These are phyloP conservation scores for Trametes maxima DNA, from an alignment of 768 basidiomycete species.

Conservation along the genomic window DNA sequence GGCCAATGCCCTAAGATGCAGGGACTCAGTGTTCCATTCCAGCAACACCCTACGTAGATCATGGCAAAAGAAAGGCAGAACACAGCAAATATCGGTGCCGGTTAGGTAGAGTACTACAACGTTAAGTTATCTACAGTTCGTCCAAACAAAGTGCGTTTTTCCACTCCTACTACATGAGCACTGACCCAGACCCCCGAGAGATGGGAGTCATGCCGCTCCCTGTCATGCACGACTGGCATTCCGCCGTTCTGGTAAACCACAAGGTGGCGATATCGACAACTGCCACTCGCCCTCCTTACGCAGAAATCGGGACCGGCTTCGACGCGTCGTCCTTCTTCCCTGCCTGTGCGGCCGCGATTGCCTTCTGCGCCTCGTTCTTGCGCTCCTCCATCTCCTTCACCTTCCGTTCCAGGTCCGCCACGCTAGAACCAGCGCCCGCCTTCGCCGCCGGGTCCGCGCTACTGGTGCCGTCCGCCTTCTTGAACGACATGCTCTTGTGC, in stretches of 20 bases:
- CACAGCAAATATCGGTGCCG: background rate
- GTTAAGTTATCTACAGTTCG: conserved; percentile 12
- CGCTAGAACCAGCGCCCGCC: conserved; percentile 27
- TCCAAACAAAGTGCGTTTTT: conserved; percentile 4
- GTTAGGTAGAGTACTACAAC: conserved; percentile 15
- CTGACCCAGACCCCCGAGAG: background rate
- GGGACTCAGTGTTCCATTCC: no score
- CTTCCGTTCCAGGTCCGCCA: conserved; percentile 44
- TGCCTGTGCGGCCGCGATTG: conserved; percentile 64
- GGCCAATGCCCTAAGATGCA: no score
- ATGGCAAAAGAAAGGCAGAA: no score
- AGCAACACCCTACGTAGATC: no score
- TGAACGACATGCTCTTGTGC: conserved; percentile 74
- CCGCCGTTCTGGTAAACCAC: background rate
- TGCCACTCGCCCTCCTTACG: conserved; percentile 12
- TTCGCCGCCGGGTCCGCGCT: conserved; percentile 27
- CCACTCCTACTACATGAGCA: background rate
- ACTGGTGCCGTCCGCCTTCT: conserved; percentile 35
- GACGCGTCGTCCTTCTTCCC: conserved; percentile 61
- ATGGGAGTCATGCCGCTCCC: background rate
- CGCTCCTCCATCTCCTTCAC: conserved; percentile 71
- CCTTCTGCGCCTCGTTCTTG: conserved; percentile 63
- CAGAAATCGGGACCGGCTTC: conserved; percentile 46
- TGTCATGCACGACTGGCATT: background rate
- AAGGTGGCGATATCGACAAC: background rate